A percentile compares a stretch with the other conserved stretches of the same genome.
These are phyloP conservation scores for Athelia psychrophila DNA, from an alignment of 1,284 basidiomycete species.

Conservation along the genomic window DNA sequence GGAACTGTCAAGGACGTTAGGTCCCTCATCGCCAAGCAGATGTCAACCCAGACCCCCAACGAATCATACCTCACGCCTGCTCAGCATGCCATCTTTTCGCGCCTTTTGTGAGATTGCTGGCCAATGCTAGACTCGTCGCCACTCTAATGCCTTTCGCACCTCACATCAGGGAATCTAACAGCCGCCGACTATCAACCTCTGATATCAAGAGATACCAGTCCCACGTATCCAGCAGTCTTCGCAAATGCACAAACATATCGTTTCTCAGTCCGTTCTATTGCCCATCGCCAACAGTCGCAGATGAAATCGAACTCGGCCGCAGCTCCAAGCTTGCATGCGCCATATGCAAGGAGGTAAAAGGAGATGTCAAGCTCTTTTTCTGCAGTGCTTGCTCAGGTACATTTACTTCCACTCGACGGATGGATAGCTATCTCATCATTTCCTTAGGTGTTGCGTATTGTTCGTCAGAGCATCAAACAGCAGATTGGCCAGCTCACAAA, in stretches of 20 bases:
- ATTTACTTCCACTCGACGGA: not conserved
- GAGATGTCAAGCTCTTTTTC: not conserved
- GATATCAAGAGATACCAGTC: constrained; percentile 1
- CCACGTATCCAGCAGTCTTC: not conserved
- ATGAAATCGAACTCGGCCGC: not conserved
- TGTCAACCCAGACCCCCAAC: not conserved
- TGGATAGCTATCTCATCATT: not conserved
- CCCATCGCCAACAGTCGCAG: not conserved
- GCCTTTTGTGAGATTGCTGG: not conserved
- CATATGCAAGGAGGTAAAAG: not conserved
- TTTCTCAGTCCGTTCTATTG: constrained; percentile 1
- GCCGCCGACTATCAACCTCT: not conserved
- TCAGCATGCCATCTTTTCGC: not conserved
- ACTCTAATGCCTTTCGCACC: not conserved
- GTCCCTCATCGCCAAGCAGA: not conserved
- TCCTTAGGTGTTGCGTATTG: not conserved
- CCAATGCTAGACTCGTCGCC: not conserved
- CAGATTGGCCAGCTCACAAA: not conserved
- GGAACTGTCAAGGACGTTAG: not conserved
- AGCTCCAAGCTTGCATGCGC: not conserved
- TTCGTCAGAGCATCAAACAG: not conserved
- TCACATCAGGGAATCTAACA: constrained; percentile 2
- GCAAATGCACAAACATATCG: not conserved
- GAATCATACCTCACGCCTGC: constrained; percentile 1
- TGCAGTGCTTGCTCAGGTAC: constrained; percentile 1